Conservation (phyloP, 129 eudicot genomes). For the sunflower (Helianthus annuus) region DNA sequence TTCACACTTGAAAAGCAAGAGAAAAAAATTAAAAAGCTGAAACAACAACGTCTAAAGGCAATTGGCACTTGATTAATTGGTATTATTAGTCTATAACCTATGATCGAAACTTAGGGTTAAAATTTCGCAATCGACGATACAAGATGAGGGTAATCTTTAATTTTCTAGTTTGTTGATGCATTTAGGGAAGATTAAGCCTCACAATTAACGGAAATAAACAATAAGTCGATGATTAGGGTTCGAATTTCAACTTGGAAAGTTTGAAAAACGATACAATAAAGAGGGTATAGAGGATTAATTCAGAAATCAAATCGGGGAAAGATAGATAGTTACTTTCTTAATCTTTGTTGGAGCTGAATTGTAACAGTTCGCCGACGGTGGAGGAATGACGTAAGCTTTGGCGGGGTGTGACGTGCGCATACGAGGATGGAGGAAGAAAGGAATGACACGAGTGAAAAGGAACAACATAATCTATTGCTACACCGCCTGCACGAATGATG, state of each 20-base stretch:
- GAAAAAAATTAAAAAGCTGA: not conserved
- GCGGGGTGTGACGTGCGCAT: not conserved
- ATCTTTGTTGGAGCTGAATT: not conserved
- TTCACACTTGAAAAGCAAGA: not conserved
- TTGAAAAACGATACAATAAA: no score
- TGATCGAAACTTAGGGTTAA: not conserved
- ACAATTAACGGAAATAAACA: no score
- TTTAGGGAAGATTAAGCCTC: not conserved
- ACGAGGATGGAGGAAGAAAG: constrained; percentile 12
- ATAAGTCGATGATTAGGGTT: no score
- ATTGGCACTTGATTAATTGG: not conserved
- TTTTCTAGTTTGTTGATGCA: not conserved
- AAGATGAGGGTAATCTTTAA: constrained; percentile 4
- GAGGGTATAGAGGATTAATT: no score
- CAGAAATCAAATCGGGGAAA: no score
- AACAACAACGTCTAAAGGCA: not conserved
- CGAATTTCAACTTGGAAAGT: no score
- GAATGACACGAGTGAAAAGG: not conserved
- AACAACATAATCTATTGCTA: not conserved
- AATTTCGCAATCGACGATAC: not conserved
- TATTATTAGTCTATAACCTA: not conserved
- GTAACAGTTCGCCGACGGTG: constrained; percentile 1
- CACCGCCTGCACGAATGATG: no score
- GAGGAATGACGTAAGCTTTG: not conserved
- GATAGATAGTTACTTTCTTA: no score